Evolutionary conservation across 2,329 filamentous ascomycete species (phyloP), one percentile per base, ranked within the genome.

Genomic region (Colletotrichum spaethianum): DNA sequence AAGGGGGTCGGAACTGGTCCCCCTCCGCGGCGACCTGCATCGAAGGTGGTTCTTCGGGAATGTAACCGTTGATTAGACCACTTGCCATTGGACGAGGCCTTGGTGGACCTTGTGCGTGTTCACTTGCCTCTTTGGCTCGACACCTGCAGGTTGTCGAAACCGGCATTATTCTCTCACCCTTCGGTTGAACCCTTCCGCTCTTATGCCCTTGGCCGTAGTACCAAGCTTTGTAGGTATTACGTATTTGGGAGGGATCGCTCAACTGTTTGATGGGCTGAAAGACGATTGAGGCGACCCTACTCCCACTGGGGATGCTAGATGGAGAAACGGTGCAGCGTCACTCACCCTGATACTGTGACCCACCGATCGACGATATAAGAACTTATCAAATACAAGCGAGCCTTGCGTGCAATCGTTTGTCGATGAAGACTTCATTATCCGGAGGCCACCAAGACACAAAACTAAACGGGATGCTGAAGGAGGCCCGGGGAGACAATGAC

Each of bases 61-160:
- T 31, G 44, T 56, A 52, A 38, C 23, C 12, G 31, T 40, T 31
- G 20, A 36, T 14, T 40, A 55, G 44, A n/a, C 46, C 38, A 12
- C 55, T 55, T 26, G 65, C 59, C 20, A 72, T 72, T 72, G 70
- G 68, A 40, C n/a, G 70, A 48, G 59, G 59, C 36, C 55, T 31
- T 18, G 46, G 70, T 70, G 65, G 70, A 72, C 55, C 65, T 52
- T 57, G 46, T 60, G 70, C 65, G 67, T 26, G 59, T 48, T 36
- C 31, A 31, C 26, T 31, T 52, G 4, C 26, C 26, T 31, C 26
- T 52, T 31, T 20, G 48, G 48, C 48, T 28, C 16, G 6, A 2
- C 5, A 18, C 6, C 23, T 31, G 20, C 11, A 12, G 31, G n/a
- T 20, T 12, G 38, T 66, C 38, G 46, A 48, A 44, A 23, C 31